Conservation (phyloP, 352 stramenopile species). For the Phytophthora rubi region DNA sequence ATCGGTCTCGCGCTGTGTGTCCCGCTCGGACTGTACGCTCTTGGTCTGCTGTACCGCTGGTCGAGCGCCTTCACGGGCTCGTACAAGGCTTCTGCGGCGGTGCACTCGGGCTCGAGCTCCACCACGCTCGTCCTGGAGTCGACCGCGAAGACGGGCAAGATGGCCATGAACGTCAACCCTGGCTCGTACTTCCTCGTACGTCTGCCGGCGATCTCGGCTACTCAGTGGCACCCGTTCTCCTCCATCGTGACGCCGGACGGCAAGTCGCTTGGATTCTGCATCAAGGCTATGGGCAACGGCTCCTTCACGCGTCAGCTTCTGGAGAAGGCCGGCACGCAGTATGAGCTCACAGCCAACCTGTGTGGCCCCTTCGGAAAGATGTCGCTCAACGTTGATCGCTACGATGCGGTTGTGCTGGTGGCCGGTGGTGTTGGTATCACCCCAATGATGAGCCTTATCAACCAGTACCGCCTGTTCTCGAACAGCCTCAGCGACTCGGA, state of each 20-base stretch:
- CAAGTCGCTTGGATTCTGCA: constrained; percentile 82
- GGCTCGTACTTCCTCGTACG: constrained; percentile 84
- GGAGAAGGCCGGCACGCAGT: constrained; percentile 48
- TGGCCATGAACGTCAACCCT: constrained; percentile 60
- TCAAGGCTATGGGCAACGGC: constrained; percentile 59
- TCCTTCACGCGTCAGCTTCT: constrained; percentile 65
- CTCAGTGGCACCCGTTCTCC: constrained; percentile 86
- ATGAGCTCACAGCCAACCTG: constrained; percentile 57
- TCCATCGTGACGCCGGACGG: constrained; percentile 73
- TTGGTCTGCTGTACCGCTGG: constrained; percentile 65
- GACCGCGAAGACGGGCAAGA: constrained; percentile 61
- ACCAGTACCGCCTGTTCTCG: constrained; percentile 63
- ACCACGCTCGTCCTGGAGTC: constrained; percentile 66
- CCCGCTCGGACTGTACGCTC: constrained; percentile 66
- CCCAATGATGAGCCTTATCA: constrained; percentile 76
- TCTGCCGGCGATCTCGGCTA: constrained; percentile 64
- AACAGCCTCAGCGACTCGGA: constrained; percentile 9
- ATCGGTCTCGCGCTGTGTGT: constrained; percentile 66
- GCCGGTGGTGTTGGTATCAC: constrained; percentile 81
- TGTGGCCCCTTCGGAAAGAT: constrained; percentile 76
- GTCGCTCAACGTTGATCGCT: constrained; percentile 65
- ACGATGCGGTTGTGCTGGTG: constrained; percentile 72
- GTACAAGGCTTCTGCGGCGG: constrained; percentile 53
- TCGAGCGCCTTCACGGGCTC: constrained; percentile 48
- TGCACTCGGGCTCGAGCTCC: constrained; percentile 45